phyloP scores from a whole-genome alignment of 1,139 yeast genomes.

The Wickerhamomyces sp. region DNA sequence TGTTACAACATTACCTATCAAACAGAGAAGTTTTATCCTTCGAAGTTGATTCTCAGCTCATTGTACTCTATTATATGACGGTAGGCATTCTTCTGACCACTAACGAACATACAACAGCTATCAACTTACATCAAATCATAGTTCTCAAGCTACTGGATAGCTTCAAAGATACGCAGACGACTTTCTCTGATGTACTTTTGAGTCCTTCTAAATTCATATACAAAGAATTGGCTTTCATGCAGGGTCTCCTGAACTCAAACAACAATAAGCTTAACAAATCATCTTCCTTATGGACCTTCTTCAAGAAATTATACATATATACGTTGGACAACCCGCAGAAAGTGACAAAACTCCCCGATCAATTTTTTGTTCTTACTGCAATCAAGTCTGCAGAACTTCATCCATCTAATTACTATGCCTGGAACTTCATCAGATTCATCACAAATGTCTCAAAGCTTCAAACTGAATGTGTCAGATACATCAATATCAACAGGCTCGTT shows the following conservation, averaged over 20 bases:
- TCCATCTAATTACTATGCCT: constrained; percentile 41
- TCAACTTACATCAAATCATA: constrained; percentile 27
- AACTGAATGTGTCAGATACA: constrained; percentile 2
- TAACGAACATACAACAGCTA: constrained; percentile 35
- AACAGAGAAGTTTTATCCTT: constrained; percentile 3
- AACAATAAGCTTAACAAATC: constrained; percentile 39
- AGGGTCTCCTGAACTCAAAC: constrained; percentile 31
- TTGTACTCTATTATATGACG: constrained; percentile 22
- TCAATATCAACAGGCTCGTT: constrained; percentile 15
- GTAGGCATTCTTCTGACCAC: constrained; percentile 35
- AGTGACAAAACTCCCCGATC: background rate
- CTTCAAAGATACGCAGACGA: background rate
- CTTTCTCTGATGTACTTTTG: constrained; percentile 10
- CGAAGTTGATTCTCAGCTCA: constrained; percentile 7
- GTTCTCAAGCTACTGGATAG: constrained; percentile 10
- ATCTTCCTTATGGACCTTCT: constrained; percentile 36
- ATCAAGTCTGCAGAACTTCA: constrained; percentile 30
- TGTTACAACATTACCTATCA: constrained; percentile 11
- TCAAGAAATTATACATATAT: constrained; percentile 27
- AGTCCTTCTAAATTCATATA: constrained; percentile 14
- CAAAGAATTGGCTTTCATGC: constrained; percentile 25
- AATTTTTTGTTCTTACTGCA: constrained; percentile 18
- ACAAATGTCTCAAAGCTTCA: constrained; percentile 19
- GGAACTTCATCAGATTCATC: constrained; percentile 35
- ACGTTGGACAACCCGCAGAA: constrained; percentile 1